Conservation (phyloP, 805 yeast species). For the Lipomyces anomalus region DNA sequence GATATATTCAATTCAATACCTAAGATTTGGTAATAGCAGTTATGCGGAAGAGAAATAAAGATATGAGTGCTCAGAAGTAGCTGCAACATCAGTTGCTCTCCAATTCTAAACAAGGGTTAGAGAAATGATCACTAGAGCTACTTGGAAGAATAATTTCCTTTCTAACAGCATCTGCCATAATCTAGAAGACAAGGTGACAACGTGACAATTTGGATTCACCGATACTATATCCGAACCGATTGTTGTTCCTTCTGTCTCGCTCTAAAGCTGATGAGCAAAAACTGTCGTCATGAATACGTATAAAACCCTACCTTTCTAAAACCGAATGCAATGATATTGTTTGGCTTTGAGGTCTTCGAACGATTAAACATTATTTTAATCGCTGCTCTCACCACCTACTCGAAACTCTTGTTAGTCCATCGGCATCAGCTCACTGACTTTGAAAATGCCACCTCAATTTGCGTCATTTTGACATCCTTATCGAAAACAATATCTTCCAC, state of each 20-base stretch:
- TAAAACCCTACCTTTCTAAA: too few species aligned
- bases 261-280: not conserved
- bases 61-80: constrained; percentile 3
- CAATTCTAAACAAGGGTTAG: constrained; percentile 13
- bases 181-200: not conserved
- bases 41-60: not conserved
- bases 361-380: not conserved
- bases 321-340: not conserved
- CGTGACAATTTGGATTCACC: not conserved
- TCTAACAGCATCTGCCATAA: not conserved
- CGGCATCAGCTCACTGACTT: too few species aligned
- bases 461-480: too few species aligned
- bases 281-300: too few species aligned
- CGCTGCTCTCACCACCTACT: too few species aligned
- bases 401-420: too few species aligned
- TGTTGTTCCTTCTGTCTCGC: not conserved
- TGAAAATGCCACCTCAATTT: too few species aligned
- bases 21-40: constrained; percentile 5
- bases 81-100: constrained; percentile 7
- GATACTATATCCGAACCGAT: not conserved
- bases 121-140: not conserved
- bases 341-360: not conserved
- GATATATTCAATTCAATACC: too few species aligned
- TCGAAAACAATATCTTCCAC: too few species aligned
- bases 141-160: not conserved